A percentile compares a stretch with the other conserved stretches of the same genome.
These are phyloP conservation scores for Elsinoe necatrix DNA, from an alignment of 2,329 filamentous ascomycete species.

Conservation along the genomic window DNA sequence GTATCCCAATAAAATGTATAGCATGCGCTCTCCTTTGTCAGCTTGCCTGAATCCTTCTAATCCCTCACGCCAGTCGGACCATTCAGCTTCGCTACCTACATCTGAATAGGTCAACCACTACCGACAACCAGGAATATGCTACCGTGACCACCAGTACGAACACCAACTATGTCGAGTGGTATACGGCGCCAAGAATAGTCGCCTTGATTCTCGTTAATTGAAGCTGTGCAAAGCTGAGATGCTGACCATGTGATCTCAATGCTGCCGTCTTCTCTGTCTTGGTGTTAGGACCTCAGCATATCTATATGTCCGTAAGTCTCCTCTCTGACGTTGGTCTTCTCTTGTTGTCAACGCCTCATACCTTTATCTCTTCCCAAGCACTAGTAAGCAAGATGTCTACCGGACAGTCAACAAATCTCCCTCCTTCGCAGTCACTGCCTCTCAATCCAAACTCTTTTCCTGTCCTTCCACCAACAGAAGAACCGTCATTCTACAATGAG, in stretches of 20 bases:
- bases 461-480: neutral
- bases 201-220: neutral
- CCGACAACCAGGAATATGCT: neutral
- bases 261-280: too few species aligned
- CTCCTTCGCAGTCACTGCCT: neutral
- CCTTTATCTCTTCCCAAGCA: neutral
- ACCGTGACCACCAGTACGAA: neutral
- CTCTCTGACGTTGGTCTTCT: too few species aligned
- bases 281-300: neutral
- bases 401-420: neutral
- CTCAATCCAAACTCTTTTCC: constrained; percentile 4
- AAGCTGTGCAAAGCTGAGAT: neutral
- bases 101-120: neutral
- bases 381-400: neutral
- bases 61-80: neutral
- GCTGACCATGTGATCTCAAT: neutral
- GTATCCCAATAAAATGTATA: too few species aligned
- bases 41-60: neutral
- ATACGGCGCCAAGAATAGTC: neutral
- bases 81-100: neutral
- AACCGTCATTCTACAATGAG: constrained; percentile 3
- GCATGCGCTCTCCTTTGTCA: neutral
- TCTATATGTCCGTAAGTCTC: neutral
- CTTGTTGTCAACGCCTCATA: too few species aligned
- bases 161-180: neutral